Conservation (phyloP, 768 basidiomycete genomes). For the Sarcodon sp. region DNA sequence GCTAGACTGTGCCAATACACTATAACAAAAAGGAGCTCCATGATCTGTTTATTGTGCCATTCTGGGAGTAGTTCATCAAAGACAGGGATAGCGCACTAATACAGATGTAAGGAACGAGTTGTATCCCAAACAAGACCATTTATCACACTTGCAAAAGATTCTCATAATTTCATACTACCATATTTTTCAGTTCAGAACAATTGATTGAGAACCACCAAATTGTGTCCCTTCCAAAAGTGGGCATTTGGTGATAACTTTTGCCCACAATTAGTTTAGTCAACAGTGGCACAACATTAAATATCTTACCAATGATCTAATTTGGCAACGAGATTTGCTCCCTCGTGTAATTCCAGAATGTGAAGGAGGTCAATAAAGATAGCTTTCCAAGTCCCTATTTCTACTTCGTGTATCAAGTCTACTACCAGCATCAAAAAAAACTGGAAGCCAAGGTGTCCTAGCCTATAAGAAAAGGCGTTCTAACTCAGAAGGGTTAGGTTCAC, state of each 20-base stretch:
- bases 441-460: constrained; percentile 9
- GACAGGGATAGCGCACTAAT: too few relatives aligned
- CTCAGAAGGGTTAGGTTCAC: too few relatives aligned
- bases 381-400: constrained; percentile 28
- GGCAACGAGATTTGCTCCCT: constrained; percentile 4
- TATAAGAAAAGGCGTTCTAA: constrained; percentile 22
- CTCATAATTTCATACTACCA: constrained; percentile 14
- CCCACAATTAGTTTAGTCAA: background rate
- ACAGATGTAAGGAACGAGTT: too few relatives aligned
- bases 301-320: constrained; percentile 14
- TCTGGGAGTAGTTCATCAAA: too few relatives aligned
- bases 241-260: constrained; percentile 5
- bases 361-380: constrained; percentile 22
- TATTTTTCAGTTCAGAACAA: constrained; percentile 11
- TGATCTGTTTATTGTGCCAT: too few relatives aligned
- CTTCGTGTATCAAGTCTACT: constrained; percentile 26
- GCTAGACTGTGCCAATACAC: too few relatives aligned
- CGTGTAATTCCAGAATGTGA: constrained; percentile 13
- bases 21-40: too few relatives aligned
- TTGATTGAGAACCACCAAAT: constrained; percentile 13
- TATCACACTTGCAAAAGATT: constrained; percentile 14
- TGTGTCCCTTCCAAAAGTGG: constrained; percentile 12
- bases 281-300: background rate
- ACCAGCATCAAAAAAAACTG: constrained; percentile 16
- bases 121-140: too few relatives aligned